phyloP scores from a whole-genome alignment of 2,329 filamentous ascomycete genomes.

The Sclerotinia nivalis region DNA sequence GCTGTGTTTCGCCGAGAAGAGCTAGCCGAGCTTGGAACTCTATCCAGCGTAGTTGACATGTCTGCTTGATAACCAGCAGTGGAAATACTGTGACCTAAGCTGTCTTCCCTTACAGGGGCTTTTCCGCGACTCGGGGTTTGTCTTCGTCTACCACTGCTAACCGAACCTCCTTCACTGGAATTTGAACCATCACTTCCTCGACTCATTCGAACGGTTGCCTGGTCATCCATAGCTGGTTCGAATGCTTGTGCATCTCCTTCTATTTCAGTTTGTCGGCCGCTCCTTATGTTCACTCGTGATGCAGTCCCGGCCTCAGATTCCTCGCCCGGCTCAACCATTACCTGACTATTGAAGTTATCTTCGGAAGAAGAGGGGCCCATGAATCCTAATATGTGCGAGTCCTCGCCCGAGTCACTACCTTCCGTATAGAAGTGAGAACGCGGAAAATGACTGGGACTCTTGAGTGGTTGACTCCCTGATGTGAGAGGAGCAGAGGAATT shows the following conservation, averaged over 20 bases:
- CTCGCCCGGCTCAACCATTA: slow-evolving; percentile 16
- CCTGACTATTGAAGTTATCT: slow-evolving; percentile 22
- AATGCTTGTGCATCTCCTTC: background rate
- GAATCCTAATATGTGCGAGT: slow-evolving; percentile 21
- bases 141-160: background rate
- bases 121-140: slow-evolving; percentile 16
- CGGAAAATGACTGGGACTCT: slow-evolving; percentile 21
- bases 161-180: background rate
- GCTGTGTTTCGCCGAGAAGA: slow-evolving; percentile 19
- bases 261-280: background rate
- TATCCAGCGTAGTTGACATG: slow-evolving; percentile 21
- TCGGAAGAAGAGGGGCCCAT: slow-evolving; percentile 24
- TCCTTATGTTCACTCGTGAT: background rate
- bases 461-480: slow-evolving; percentile 6
- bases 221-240: slow-evolving; percentile 17
- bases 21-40: slow-evolving; percentile 11
- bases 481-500: background rate
- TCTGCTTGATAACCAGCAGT: slow-evolving; percentile 23
- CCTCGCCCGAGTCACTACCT: slow-evolving; percentile 21
- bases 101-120: slow-evolving; percentile 20
- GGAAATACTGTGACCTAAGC: slow-evolving; percentile 16
- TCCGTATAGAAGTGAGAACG: slow-evolving; percentile 22
- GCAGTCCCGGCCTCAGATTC: slow-evolving; percentile 16
- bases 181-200: slow-evolving; percentile 15
- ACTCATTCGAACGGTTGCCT: slow-evolving; percentile 20